Base-by-base conservation (phyloP, 1,284 basidiomycete species). In the Kalmanozyma brasiliensis region DNA sequence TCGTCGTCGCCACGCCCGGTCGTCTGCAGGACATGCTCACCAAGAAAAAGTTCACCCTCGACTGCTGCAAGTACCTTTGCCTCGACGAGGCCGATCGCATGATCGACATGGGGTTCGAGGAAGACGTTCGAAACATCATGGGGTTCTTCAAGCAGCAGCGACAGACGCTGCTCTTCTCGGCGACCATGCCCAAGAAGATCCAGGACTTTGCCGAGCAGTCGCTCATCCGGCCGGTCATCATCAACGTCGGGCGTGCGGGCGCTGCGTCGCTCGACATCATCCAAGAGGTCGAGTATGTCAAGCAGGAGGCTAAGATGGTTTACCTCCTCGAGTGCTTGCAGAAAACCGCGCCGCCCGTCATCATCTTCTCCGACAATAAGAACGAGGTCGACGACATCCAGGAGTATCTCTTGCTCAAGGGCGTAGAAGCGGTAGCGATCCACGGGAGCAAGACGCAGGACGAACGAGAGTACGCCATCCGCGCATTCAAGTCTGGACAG, bases 311-410 rank as follows among this genome's bases (percentile, higher is more conserved):
- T 0, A 98, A 98, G 84, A 98, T 98, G 95, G 93, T 98, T 0
- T 98, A 98, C 81, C 87, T 98, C 14, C 85, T 98, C 41, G 96
- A 99, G 83, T 96, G 94, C 82, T 83, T 99, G 60, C 96, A 99
- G 82, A 99, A 98, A 85, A 99, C 96, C 1, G 90, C 96, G 1
- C 96, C 96, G 11, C 96, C 96, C 0, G 94, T 96, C 52, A 97
- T 99, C 83, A 89, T 98, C 53, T 98, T 99, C 83, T 94, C 91
- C 73, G 95, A 98, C 82, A 98, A 96, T 85, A 98, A 99, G 86
- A 98, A 98, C 79, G 96, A 98, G 82, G 96, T 98, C 19, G 96
- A 98, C 82, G 94, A 98, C 82, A 98, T 99, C 41, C 95, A 98
- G 72, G 96, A 99, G 81, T 98, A 98, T 80, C 86, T 98, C 2